These are phyloP conservation scores for Suillus cothurnatus DNA, from an alignment of 768 basidiomycete species.

Conservation along the genomic window DNA sequence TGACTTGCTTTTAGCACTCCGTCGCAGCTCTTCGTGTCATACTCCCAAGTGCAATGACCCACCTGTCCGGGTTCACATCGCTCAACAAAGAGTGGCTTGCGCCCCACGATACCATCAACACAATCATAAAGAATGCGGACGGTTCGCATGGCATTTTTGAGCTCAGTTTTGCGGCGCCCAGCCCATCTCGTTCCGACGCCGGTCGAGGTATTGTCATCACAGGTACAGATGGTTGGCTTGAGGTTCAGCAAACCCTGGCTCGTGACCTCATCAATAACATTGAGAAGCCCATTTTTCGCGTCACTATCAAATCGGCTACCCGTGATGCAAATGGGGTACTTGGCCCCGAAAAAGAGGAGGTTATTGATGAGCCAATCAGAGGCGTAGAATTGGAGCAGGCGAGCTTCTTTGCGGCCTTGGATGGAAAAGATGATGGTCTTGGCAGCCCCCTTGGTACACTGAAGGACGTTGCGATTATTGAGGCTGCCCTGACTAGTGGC, in stretches of 20 bases:
- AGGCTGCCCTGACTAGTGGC: constrained; percentile 71
- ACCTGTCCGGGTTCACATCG: constrained; percentile 65
- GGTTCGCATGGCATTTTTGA: constrained; percentile 63
- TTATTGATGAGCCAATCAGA: constrained; percentile 46
- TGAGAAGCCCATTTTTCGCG: constrained; percentile 33
- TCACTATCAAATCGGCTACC: constrained; percentile 39
- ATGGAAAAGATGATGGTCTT: constrained; percentile 51
- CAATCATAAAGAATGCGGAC: constrained; percentile 46
- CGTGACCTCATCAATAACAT: constrained; percentile 27
- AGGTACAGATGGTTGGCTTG: constrained; percentile 64
- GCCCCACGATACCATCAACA: constrained; percentile 80
- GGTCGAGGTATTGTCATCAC: constrained; percentile 45
- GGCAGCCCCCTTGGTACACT: constrained; percentile 68
- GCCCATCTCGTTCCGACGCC: constrained; percentile 36
- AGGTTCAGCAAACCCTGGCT: constrained; percentile 38
- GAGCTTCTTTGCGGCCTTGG: constrained; percentile 56
- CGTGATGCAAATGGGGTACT: constrained; percentile 22
- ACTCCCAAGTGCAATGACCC: constrained; percentile 52
- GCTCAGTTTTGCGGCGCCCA: constrained; percentile 64
- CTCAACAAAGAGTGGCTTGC: constrained; percentile 71
- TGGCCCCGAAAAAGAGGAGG: constrained; percentile 41
- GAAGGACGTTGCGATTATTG: constrained; percentile 76
- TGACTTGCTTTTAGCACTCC: constrained; percentile 52
- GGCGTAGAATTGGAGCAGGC: constrained; percentile 61
- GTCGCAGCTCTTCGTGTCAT: constrained; percentile 63